phyloP scores from a whole-genome alignment of 306 rosid species.

The Cucurbita ficifolia region DNA sequence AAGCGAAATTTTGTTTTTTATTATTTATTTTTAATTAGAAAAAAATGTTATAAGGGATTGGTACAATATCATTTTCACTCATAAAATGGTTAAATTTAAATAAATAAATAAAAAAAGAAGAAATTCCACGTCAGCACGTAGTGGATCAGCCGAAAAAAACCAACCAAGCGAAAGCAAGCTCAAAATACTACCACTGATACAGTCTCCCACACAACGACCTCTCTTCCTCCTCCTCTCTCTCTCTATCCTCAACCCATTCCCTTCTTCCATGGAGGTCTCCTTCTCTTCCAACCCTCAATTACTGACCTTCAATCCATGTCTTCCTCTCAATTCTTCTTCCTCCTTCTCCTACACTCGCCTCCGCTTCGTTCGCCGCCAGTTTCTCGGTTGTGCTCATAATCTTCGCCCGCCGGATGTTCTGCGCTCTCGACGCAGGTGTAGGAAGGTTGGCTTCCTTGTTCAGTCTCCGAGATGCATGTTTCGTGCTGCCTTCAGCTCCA shows the following conservation, averaged over 20 bases:
- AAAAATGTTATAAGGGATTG: too few relatives aligned
- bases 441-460: constrained; percentile 4
- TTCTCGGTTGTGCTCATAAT: constrained; percentile 38
- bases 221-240: constrained; percentile 18
- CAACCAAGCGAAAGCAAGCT: constrained; percentile 9
- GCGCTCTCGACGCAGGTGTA: constrained; percentile 18
- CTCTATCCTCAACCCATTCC: constrained; percentile 16
- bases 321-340: constrained; percentile 10
- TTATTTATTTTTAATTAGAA: too few relatives aligned
- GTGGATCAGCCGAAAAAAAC: constrained; percentile 4
- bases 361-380: constrained; percentile 30
- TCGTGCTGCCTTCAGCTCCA: constrained; percentile 43
- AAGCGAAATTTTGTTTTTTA: too few relatives aligned
- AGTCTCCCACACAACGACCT: background rate
- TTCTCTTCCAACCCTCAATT: constrained; percentile 33
- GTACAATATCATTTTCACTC: too few relatives aligned
- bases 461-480: constrained; percentile 41
- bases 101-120: too few relatives aligned
- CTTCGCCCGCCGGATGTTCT: constrained; percentile 34
- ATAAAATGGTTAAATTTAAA: too few relatives aligned
- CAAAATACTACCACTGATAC: background rate
- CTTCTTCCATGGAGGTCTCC: constrained; percentile 40
- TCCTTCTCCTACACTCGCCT: constrained; percentile 19
- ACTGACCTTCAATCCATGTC: constrained; percentile 23
- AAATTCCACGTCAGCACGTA: constrained; percentile 1